Percentiles rank a stretch among this genome's conserved stretches.
Evolutionary conservation across 306 rosid species (phyloP).

Genomic region (Ceratonia siliqua): DNA sequence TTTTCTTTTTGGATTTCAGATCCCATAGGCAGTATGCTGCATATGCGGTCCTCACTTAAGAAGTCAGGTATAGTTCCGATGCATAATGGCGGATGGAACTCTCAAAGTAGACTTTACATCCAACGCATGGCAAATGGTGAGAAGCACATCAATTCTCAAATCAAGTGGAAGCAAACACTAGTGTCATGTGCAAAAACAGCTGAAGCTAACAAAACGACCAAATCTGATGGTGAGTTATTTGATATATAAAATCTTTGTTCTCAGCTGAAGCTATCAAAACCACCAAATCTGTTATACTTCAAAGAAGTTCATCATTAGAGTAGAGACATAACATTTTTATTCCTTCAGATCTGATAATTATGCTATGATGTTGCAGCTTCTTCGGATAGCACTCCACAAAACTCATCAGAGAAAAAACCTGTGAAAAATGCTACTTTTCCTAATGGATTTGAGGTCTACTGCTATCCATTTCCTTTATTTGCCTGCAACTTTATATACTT

Average conservation of each 20-base stretch:
- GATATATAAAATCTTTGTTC: slow-evolving; percentile 3
- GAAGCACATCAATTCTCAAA: slow-evolving; percentile 41
- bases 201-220: slow-evolving; percentile 45
- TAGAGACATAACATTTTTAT: neutral
- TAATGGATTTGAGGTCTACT: slow-evolving; percentile 71
- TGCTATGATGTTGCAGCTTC: slow-evolving; percentile 41
- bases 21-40: slow-evolving; percentile 43
- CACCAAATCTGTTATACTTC: neutral
- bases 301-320: slow-evolving; percentile 16
- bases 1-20: slow-evolving; percentile 37
- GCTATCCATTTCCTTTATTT: slow-evolving; percentile 20
- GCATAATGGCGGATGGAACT: slow-evolving; percentile 39
- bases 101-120: slow-evolving; percentile 34
- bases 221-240: slow-evolving; percentile 55
- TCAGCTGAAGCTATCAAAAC: too few species aligned
- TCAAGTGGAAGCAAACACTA: slow-evolving; percentile 43
- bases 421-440: slow-evolving; percentile 58
- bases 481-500: neutral
- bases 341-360: slow-evolving; percentile 20
- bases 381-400: slow-evolving; percentile 42
- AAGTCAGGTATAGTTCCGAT: slow-evolving; percentile 49
- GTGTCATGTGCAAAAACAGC: slow-evolving; percentile 62
- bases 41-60: slow-evolving; percentile 51
- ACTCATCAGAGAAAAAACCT: slow-evolving; percentile 49
- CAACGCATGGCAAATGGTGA: slow-evolving; percentile 44